Percentiles rank a stretch among this genome's conserved stretches.
These are phyloP conservation scores for Agastache rugosa DNA, from an alignment of 257 asterid genomes.

Conservation along the genomic window DNA sequence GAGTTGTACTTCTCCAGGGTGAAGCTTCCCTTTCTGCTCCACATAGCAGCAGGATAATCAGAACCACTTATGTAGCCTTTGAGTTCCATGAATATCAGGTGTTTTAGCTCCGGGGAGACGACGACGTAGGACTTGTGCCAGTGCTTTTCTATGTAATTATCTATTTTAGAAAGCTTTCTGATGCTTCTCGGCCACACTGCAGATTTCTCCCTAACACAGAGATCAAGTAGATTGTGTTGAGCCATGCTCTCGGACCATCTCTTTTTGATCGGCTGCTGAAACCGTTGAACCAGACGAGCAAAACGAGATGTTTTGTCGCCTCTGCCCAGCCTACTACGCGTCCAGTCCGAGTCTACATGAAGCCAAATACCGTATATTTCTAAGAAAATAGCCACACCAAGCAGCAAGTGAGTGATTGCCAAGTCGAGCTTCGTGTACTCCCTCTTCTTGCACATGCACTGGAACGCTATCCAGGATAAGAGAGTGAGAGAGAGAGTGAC, in stretches of 20 bases:
- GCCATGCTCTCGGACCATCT: slow-evolving; percentile 59
- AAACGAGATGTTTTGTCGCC: background rate
- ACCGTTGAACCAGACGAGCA: background rate
- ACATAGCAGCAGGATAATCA: slow-evolving; percentile 34
- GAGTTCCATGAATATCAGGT: slow-evolving; percentile 33
- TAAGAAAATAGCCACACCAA: slow-evolving; percentile 43
- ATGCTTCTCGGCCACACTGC: slow-evolving; percentile 8
- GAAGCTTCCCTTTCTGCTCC: slow-evolving; percentile 37
- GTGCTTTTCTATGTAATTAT: slow-evolving; percentile 45
- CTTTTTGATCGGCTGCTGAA: slow-evolving; percentile 13
- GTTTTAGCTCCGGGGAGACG: slow-evolving; percentile 36
- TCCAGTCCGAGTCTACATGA: slow-evolving; percentile 49
- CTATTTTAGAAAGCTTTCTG: slow-evolving; percentile 34
- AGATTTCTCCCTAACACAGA: slow-evolving; percentile 42
- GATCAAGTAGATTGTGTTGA: slow-evolving; percentile 47
- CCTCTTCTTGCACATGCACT: slow-evolving; percentile 27
- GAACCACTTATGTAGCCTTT: background rate
- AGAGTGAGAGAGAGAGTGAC: slow-evolving; percentile 39
- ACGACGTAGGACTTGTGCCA: slow-evolving; percentile 41
- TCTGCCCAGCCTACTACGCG: slow-evolving; percentile 38
- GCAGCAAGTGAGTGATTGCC: slow-evolving; percentile 46
- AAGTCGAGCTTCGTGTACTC: slow-evolving; percentile 39
- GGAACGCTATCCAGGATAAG: slow-evolving; percentile 34
- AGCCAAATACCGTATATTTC: slow-evolving; percentile 38
- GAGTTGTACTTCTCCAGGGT: slow-evolving; percentile 21